Conservation (phyloP, 164 flowering plant species). For the Magnolia kwangsiensis region DNA sequence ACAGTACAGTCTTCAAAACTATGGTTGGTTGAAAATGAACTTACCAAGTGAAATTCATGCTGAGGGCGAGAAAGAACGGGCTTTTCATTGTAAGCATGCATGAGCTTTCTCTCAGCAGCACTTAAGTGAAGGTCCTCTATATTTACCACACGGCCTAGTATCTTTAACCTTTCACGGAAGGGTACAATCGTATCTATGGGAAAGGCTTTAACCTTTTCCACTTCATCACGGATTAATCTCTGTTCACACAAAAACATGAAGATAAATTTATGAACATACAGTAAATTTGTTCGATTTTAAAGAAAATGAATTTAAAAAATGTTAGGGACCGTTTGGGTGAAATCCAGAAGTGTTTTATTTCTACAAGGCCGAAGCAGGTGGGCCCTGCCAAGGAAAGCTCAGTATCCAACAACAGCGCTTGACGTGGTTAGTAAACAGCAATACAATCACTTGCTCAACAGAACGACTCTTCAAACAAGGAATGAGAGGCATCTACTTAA, state of each 20-base stretch:
- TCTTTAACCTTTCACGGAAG: conserved; percentile 89
- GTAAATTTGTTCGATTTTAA: background rate
- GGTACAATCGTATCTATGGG: conserved; percentile 69
- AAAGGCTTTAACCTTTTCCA: conserved; percentile 85
- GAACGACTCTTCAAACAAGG: background rate
- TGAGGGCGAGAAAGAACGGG: conserved; percentile 99
- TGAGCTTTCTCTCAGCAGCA: conserved; percentile 84
- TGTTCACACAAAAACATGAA: conserved; percentile 26
- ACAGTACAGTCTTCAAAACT: background rate
- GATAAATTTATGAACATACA: background rate
- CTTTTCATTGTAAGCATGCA: conserved; percentile 97
- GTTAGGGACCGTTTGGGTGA: background rate
- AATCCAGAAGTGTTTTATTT: too few species aligned
- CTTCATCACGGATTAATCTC: conserved; percentile 80
- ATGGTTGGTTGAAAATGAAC: conserved; percentile 14
- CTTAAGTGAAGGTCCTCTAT: conserved; percentile 81
- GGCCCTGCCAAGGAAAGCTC: too few species aligned
- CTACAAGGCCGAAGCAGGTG: too few species aligned
- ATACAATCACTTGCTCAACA: background rate
- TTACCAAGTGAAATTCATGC: conserved; percentile 80
- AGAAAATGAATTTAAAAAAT: background rate
- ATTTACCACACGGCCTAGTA: conserved; percentile 88
- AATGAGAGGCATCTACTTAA: background rate
- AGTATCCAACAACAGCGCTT: too few species aligned
- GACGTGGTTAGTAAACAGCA: too few species aligned